A percentile compares a stretch with the other conserved stretches of the same genome.
phyloP scores from a whole-genome alignment of 306 rosid species.

The Datisca glomerata region DNA sequence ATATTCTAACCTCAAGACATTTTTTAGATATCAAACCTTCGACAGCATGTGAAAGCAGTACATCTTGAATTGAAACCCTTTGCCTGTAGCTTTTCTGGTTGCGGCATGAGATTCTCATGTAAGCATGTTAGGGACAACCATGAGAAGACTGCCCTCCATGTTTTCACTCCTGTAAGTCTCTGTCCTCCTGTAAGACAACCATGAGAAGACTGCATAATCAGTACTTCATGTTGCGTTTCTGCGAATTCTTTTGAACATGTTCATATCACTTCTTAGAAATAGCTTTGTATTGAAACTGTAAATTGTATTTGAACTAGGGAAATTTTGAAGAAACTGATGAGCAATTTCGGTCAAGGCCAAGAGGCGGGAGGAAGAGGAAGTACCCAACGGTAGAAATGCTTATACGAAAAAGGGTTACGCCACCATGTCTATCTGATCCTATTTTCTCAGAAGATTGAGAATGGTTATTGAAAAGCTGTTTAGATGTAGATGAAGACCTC shows the following conservation, averaged over 20 bases:
- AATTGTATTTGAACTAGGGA: no score
- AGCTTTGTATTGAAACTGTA: no score
- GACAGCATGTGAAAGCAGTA: conserved; percentile 56
- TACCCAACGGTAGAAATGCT: conserved; percentile 62
- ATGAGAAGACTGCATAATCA: no score
- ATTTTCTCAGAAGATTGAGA: no score
- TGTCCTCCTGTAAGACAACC: not conserved
- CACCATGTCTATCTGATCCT: no score
- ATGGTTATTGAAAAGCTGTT: no score
- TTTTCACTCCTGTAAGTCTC: conserved; percentile 44
- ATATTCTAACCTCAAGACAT: not conserved
- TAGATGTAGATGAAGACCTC: no score
- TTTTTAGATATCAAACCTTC: conserved; percentile 67
- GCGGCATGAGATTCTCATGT: conserved; percentile 79
- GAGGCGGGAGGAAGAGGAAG: conserved; percentile 72
- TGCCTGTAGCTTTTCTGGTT: conserved; percentile 55
- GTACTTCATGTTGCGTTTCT: no score
- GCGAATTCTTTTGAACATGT: no score
- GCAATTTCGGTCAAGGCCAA: conserved; percentile 56
- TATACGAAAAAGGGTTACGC: conserved; percentile 59
- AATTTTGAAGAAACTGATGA: conserved; percentile 69
- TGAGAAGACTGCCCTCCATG: conserved; percentile 48
- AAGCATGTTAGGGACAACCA: conserved; percentile 88
- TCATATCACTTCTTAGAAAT: no score
- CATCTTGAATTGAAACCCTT: conserved; percentile 51